A percentile compares a stretch with the other conserved stretches of the same genome.
Conservation (phyloP, 305 asterid genomes). For the Solanum chacoense region DNA sequence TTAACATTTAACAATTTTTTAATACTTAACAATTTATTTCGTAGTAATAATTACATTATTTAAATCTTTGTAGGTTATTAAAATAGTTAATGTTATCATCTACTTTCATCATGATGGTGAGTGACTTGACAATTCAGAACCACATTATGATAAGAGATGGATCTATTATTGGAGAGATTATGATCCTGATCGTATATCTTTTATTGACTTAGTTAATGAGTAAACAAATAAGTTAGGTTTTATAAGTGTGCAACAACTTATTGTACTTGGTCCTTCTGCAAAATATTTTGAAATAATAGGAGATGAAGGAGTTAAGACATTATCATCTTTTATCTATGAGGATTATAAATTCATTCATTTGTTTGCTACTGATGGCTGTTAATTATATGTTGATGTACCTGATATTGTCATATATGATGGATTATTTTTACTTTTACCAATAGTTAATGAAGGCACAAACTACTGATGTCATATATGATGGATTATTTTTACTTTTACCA, state of each 20-base stretch:
- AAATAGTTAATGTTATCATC: neutral
- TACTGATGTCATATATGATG: no score
- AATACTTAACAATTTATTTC: no score
- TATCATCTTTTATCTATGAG: neutral
- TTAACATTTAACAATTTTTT: no score
- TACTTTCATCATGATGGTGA: neutral
- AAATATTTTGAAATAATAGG: neutral
- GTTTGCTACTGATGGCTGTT: neutral
- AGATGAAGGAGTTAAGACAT: neutral
- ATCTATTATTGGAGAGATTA: neutral
- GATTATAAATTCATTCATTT: neutral
- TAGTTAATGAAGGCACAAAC: no score
- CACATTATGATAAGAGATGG: neutral
- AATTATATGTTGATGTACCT: neutral
- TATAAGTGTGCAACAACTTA: neutral
- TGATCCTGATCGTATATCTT: neutral
- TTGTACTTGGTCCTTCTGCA: neutral
- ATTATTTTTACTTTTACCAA: no score
- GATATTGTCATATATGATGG: no score
- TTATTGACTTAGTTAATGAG: neutral
- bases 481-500: no score
- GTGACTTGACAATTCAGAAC: neutral
- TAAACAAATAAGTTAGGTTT: no score
- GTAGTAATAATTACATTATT: neutral
- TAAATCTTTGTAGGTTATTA: neutral